Percentiles rank a stretch among this genome's conserved stretches.
Evolutionary conservation across 495 filamentous ascomycete species (phyloP).

Genomic region (Aspergillus baeticus): DNA sequence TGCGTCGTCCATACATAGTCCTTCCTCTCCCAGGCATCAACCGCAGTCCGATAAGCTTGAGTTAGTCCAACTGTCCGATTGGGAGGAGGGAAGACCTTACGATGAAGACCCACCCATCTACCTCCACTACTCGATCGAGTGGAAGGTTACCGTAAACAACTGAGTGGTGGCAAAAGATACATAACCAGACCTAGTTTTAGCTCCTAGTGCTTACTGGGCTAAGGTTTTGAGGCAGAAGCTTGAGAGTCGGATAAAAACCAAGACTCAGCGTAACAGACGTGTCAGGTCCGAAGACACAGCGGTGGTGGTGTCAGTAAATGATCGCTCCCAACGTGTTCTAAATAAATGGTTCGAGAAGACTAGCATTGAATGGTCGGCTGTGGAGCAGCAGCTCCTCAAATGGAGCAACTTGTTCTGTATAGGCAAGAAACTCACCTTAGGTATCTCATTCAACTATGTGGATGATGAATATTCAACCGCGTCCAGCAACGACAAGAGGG

Average conservation of each 20-base stretch:
- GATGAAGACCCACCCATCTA: too few relatives aligned
- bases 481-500: not conserved
- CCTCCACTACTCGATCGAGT: conserved; percentile 17
- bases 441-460: conserved; percentile 8
- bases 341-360: conserved; percentile 19
- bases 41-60: too few relatives aligned
- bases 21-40: too few relatives aligned
- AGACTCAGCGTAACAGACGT: not conserved
- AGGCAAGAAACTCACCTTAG: conserved; percentile 6
- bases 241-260: not conserved
- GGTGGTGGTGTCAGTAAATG: conserved; percentile 17
- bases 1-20: too few relatives aligned
- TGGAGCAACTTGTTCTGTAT: conserved; percentile 10
- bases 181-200: conserved; percentile 32
- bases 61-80: too few relatives aligned
- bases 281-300: not conserved
- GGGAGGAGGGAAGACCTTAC: too few relatives aligned
- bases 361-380: conserved; percentile 22
- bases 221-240: not conserved
- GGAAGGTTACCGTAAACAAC: conserved; percentile 37
- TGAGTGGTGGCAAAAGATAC: conserved; percentile 32
- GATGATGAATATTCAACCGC: not conserved
- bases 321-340: conserved; percentile 25
- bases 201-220: conserved; percentile 14
- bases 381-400: conserved; percentile 20